Evolutionary conservation across 345 rosid genomes (phyloP), one percentile per base, ranked within the genome.

Genomic region (Melaleuca alternifolia): DNA sequence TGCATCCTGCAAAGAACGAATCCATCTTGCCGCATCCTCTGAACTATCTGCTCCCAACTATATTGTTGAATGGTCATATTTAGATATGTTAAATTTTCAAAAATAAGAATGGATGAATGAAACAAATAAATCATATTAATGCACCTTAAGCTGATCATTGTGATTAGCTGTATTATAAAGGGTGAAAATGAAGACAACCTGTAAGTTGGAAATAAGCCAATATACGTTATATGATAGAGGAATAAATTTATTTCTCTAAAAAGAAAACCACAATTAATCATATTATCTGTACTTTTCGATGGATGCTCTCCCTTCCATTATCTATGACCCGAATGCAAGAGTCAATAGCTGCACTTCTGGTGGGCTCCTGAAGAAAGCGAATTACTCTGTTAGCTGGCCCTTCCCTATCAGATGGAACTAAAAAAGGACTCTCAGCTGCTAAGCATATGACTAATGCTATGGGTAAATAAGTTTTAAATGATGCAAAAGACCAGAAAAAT

Each of bases 11-110:
- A 96, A 86, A 41, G 93, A 92, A 59, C 84, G 88, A 79, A 96
- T 97, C 99, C 99, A 97, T 88, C 88, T 91, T 26, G 96, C 99
- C 51, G 99, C 98, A 84, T 96, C 98, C 92, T 97, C 99, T 82
- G 99, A 90, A 92, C 99, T 95, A 85, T 92, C 92, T 75, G 99
- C 98, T 86, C 99, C 99, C 91, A 96, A 90, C 99, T 97, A 83
- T 52, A 76, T 81, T 62, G 76, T 87, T 51, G 6, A 9, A 86
- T 86, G 24, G 52, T 84, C 85, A 85, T 62, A 51, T 65, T 48
- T 86, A 57, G 81, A 37, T 71, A 71, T 59, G 71, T 6, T 33
- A 59, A 59, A 59, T 33, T 11, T 16, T 71, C 24, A 5, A 33
- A 33, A 12, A 71, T 18, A 33, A 71, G 79, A 33, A 71, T 33